Percentiles rank a stretch among this genome's conserved stretches.
Evolutionary conservation across 192 early-diverging fungal genomes (phyloP).

Genomic region (Linnemannia hyalina): DNA sequence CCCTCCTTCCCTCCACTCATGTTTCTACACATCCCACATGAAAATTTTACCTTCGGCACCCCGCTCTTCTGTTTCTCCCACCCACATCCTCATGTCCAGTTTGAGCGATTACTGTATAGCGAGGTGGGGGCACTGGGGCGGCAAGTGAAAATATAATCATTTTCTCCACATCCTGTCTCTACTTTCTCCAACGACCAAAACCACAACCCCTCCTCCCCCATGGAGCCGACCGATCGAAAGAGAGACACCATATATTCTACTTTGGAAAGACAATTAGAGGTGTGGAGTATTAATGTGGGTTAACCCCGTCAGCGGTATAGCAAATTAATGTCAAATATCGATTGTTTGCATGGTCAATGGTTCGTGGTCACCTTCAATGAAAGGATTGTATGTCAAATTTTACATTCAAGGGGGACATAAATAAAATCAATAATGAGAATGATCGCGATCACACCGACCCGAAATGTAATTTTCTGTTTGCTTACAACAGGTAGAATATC

Average conservation of each 20-base stretch:
- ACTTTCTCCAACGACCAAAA: neutral
- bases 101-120: neutral
- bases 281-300: neutral
- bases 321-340: neutral
- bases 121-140: neutral
- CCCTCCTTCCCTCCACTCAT: neutral
- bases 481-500: neutral
- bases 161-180: neutral
- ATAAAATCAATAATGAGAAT: neutral
- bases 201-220: neutral
- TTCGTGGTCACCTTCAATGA: neutral
- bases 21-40: neutral
- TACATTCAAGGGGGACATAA: neutral
- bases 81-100: neutral
- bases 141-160: constrained; percentile 1
- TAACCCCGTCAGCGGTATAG: neutral
- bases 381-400: neutral
- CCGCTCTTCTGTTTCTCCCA: neutral
- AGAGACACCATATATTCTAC: neutral
- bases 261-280: neutral
- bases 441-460: constrained; percentile 9
- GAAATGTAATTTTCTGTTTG: neutral
- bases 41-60: neutral
- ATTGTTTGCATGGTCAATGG: neutral
- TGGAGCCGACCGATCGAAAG: neutral